phyloP scores from a whole-genome alignment of 1,284 basidiomycete species.

The Microbotryum violaceum region DNA sequence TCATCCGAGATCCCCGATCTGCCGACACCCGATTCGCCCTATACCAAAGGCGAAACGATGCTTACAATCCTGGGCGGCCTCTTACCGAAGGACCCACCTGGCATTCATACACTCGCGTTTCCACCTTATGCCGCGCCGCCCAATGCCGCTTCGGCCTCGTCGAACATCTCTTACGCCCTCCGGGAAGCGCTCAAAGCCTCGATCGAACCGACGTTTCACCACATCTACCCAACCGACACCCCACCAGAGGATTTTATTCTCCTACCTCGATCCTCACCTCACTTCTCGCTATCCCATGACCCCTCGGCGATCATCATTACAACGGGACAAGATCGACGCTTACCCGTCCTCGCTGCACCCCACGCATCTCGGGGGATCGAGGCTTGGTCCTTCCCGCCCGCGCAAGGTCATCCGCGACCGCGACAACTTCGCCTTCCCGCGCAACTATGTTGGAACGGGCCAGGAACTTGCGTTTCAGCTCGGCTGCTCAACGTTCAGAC shows the following conservation, averaged over 20 bases:
- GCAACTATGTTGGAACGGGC: constrained; percentile 38
- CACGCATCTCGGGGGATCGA: constrained; percentile 41
- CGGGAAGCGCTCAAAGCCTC: constrained; percentile 60
- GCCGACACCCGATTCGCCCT: constrained; percentile 4
- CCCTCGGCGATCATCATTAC: constrained; percentile 56
- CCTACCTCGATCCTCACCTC: constrained; percentile 61
- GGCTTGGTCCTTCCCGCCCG: constrained; percentile 46
- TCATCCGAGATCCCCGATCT: constrained; percentile 8
- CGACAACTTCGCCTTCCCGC: constrained; percentile 31
- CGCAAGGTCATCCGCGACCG: constrained; percentile 1
- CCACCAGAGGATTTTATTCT: constrained; percentile 71
- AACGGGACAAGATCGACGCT: constrained; percentile 30
- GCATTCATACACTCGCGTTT: constrained; percentile 62
- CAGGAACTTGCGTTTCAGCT: constrained; percentile 33
- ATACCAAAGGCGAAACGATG: constrained; percentile 55
- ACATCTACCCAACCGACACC: constrained; percentile 56
- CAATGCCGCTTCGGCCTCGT: constrained; percentile 41
- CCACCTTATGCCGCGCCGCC: constrained; percentile 58
- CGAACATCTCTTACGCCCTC: constrained; percentile 49
- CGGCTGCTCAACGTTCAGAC: constrained; percentile 14
- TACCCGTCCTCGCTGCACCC: constrained; percentile 33
- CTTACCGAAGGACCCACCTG: constrained; percentile 51
- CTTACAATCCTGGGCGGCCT: constrained; percentile 73
- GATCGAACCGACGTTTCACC: constrained; percentile 52
- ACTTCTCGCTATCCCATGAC: constrained; percentile 62